Percentiles rank a stretch among this genome's conserved stretches.
Conservation (phyloP, 2,329 filamentous ascomycete species). For the Ophiostoma sp. region DNA sequence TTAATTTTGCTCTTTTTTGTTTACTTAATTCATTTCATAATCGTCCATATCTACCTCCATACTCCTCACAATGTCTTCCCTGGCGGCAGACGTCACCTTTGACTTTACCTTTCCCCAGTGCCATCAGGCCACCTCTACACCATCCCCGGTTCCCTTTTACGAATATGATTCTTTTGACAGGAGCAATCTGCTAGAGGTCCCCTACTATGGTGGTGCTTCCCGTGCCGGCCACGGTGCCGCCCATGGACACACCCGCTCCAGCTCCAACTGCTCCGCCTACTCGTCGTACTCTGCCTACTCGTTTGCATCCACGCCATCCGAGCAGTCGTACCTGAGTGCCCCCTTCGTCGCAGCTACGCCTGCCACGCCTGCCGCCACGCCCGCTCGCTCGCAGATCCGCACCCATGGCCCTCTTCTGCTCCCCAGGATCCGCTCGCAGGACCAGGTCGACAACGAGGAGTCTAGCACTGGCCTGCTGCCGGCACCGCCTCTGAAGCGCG, state of each 20-base stretch:
- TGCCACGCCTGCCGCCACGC: conserved; percentile 50
- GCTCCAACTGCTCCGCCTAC: conserved; percentile 57
- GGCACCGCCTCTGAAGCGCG: conserved; percentile 46
- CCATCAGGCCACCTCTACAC: conserved; percentile 48
- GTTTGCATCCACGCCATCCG: conserved; percentile 52
- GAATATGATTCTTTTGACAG: conserved; percentile 47
- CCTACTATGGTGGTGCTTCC: conserved; percentile 39
- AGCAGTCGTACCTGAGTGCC: conserved; percentile 47
- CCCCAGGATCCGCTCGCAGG: conserved; percentile 80
- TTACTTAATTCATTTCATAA: conserved; percentile 24
- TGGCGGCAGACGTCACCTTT: conserved; percentile 58
- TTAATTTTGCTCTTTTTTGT: conserved; percentile 6
- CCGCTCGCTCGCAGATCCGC: conserved; percentile 57
- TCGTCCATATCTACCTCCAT: conserved; percentile 22
- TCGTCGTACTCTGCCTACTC: conserved; percentile 55
- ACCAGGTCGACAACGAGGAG: conserved; percentile 60
- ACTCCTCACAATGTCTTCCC: conserved; percentile 39
- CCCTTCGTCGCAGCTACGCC: conserved; percentile 49
- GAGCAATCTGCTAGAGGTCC: conserved; percentile 45
- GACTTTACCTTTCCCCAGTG: conserved; percentile 55
- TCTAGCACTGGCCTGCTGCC: conserved; percentile 37
- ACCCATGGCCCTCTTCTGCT: conserved; percentile 75
- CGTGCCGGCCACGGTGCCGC: background rate
- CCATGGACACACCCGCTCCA: conserved; percentile 54
- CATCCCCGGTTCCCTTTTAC: conserved; percentile 40